Percentiles rank a stretch among this genome's conserved stretches.
Evolutionary conservation across 345 rosid genomes (phyloP).

Genomic region (Corymbia maculata): DNA sequence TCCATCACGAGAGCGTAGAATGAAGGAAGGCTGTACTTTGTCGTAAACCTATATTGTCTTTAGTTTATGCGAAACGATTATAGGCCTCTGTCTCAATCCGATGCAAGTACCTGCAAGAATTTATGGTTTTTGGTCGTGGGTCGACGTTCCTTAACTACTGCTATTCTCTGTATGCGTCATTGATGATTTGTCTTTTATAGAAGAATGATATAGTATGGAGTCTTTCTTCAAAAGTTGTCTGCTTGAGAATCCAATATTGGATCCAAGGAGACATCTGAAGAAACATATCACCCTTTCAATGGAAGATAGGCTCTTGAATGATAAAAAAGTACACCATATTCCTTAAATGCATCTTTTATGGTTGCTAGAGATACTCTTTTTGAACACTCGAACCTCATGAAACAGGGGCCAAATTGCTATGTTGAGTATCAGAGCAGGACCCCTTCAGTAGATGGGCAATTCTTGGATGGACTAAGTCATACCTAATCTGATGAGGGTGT

Average conservation of each 20-base stretch:
- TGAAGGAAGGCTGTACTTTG: not conserved
- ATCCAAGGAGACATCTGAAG: not conserved
- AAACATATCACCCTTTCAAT: accelerated
- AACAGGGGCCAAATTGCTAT: not conserved
- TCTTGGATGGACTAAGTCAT: not conserved
- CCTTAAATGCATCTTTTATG: not conserved
- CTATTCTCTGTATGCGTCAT: not conserved
- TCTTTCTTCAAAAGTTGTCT: not conserved
- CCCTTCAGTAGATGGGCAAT: not conserved
- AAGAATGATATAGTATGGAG: not conserved
- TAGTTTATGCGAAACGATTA: not conserved
- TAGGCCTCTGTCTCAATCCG: not conserved
- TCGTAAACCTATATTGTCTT: not conserved
- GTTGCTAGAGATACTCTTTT: not conserved
- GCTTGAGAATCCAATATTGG: not conserved
- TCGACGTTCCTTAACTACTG: not conserved
- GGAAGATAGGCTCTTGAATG: not conserved
- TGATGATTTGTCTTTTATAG: not conserved
- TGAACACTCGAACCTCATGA: not conserved
- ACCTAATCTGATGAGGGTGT: not conserved
- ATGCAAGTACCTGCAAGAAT: not conserved
- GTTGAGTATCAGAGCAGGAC: not conserved
- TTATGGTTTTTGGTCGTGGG: not conserved
- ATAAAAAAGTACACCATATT: not conserved
- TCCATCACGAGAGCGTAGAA: not conserved